Evolutionary conservation across 148 eudicot genomes (phyloP).

Genomic region (Vaccinium corymbosum): DNA sequence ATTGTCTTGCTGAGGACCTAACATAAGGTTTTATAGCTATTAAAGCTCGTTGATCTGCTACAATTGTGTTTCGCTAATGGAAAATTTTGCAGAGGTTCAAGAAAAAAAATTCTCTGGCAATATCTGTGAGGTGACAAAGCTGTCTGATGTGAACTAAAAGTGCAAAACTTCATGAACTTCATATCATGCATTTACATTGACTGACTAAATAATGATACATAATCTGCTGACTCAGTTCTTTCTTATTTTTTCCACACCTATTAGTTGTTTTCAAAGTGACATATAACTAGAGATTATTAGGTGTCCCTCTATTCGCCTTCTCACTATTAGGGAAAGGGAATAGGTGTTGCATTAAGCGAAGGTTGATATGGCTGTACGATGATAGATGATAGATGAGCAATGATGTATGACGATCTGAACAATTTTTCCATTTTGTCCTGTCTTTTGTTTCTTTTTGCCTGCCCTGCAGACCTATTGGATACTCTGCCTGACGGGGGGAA

Average conservation of each 20-base stretch:
- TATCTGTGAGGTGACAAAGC: background rate
- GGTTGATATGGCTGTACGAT: background rate
- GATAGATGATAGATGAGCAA: slow-evolving; percentile 6
- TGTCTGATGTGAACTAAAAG: background rate
- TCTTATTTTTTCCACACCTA: background rate
- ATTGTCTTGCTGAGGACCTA: background rate
- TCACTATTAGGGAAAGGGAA: background rate
- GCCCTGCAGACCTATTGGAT: background rate
- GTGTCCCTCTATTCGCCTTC: background rate
- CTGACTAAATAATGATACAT: background rate
- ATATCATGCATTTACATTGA: background rate
- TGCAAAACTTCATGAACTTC: background rate
- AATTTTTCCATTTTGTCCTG: background rate
- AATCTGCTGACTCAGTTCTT: background rate
- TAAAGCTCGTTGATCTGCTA: background rate
- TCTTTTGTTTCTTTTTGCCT: background rate
- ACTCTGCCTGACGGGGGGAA: slow-evolving; percentile 33
- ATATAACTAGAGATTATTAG: background rate
- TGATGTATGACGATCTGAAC: background rate
- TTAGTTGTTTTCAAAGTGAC: background rate
- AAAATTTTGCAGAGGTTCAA: background rate
- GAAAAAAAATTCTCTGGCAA: background rate
- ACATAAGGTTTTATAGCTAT: background rate
- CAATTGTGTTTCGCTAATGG: background rate
- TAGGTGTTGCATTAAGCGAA: background rate